Base-by-base conservation (phyloP, 106 monocot species). In the Alisma plantagoaquatica region DNA sequence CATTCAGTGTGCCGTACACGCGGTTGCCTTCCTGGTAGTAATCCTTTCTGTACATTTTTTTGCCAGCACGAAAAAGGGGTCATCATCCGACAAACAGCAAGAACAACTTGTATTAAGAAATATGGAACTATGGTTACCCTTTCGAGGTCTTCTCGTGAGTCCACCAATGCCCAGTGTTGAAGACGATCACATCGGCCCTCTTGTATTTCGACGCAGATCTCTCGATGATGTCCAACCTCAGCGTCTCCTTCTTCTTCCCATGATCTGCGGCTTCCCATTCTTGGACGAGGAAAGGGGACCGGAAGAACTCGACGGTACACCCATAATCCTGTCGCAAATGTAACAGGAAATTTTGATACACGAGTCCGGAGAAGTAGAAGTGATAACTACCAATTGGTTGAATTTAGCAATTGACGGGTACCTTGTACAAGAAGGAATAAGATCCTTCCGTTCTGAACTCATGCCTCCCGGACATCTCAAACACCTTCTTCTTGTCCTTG, bases 161-260 rank as follows among this genome's bases (percentile, higher is more conserved):
- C 91, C 91, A 92, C 91, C 91, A 86, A 68, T 92, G 91, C 18
- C 91, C 91, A 0, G 86, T 81, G 49, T 92, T 92, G 69, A 92
- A 92, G 29, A 92, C 54, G 12, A 92, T 60, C 29, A 82, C 42
- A 68, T 92, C 56, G 8, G 86, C 91, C 70, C 86, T 64, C 55
- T 76, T 92, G 53, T 92, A 92, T 42, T 73, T 86, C 1, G 71
- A 64, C 41, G 75, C 72, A 26, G 77, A 75, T 33, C 51, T 71
- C 62, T 78, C 77, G 27, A 92, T 73, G 64, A 85, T 62, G 53
- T 92, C 91, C 18, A 92, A 76, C 33, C 91, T 53, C 11, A 92
- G 73, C 1, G 91, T 92, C 65, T 92, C 91, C 43, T 68, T 73
- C 41, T 66, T 92, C 33, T n/a, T 54, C 21, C 73, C 86, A 24